Base-by-base conservation (phyloP, 2,329 filamentous ascomycete species). In the Fusarium lyarnte region DNA sequence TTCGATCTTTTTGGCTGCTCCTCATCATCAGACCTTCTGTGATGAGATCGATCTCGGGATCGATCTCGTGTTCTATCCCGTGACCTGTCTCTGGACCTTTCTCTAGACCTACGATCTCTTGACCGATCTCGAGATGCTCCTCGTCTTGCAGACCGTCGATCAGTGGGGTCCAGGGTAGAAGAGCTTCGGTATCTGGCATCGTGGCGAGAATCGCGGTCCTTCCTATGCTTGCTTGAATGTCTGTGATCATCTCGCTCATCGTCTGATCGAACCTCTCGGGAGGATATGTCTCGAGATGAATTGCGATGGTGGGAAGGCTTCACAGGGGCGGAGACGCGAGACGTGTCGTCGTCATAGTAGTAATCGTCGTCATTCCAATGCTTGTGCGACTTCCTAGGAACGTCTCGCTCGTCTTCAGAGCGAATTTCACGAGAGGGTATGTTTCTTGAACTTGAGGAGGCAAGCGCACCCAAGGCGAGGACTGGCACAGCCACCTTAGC, bases 1-100 rank as follows among this genome's bases (percentile, higher is more conserved):
- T 82, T 84, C 27, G 80, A 82, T 63, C 78, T 80, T 66, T 77
- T 81, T n/a, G 77, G 79, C 66, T 78, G 79, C 66, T 78, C 75
- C 25, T 81, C 80, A 29, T 81, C 83, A 27, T 81, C 80, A 23
- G 69, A 69, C 49, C 49, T 65, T 39, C 36, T 61, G 33, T 72
- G 70, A 27, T 47, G 63, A 43, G 70, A 73, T 38, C 70, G 63
- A 23, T 73, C 58, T 39, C 70, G 66, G 21, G 70, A 73, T 19
- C 51, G 51, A 12, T 73, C 70, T 42, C 65, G 63, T 25, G 69
- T 57, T 39, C 45, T 66, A 25, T 66, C 53, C 23, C 63, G 41
- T 29, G 63, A 49, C 25, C 54, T 66, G 7, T 67, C 25, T 62
- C 54, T 61, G 12, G 69, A 35, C 11, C 53, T 36, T 8, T 66